Percentiles rank a stretch among this genome's conserved stretches.
These are phyloP conservation scores for Fennellomyces sp. DNA, from an alignment of 371 early-diverging fungal species.

Conservation along the genomic window DNA sequence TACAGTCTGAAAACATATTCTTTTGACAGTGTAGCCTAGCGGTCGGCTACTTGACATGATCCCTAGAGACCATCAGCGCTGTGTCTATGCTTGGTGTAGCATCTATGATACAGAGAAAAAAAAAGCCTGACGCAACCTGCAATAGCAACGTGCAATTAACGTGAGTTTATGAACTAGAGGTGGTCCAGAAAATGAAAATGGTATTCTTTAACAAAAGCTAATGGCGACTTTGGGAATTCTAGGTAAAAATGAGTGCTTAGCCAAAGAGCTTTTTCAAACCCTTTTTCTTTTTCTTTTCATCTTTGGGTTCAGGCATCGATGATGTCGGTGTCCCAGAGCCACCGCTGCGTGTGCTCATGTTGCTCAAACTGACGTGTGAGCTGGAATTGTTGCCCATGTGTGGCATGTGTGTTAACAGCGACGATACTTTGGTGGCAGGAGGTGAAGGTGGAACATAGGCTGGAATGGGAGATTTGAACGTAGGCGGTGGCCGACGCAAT, in stretches of 20 bases:
- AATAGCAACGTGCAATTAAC: too few species aligned
- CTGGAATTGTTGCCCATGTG: constrained; percentile 25
- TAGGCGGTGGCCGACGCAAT: constrained; percentile 39
- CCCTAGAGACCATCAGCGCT: too few species aligned
- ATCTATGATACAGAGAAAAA: too few species aligned
- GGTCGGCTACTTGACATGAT: too few species aligned
- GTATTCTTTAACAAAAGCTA: too few species aligned
- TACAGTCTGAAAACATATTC: too few species aligned
- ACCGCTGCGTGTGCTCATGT: constrained; percentile 20
- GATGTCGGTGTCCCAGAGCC: constrained; percentile 4
- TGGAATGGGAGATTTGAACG: constrained; percentile 27
- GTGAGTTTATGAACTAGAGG: too few species aligned
- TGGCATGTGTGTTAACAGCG: constrained; percentile 22
- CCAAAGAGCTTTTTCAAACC: constrained; percentile 45
- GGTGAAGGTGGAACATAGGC: constrained; percentile 44
- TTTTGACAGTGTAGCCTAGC: too few species aligned
- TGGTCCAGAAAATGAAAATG: too few species aligned
- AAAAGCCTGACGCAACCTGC: too few species aligned
- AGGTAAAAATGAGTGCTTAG: constrained; percentile 2
- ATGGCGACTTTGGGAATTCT: too few species aligned
- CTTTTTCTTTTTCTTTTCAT: constrained; percentile 50
- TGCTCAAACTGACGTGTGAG: constrained; percentile 29
- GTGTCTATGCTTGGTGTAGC: too few species aligned
- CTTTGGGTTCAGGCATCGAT: constrained; percentile 16
- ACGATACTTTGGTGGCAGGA: constrained; percentile 15